Percentiles rank a stretch among this genome's conserved stretches.
Evolutionary conservation across 176 grass and related monocot genomes (phyloP).

Genomic region (Sorghum bicolor): Sorghum_bicolor_NCBIv3 NC_012870.2:69049501-69050000

Average conservation of each 20-base stretch:
- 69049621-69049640: slow-evolving; percentile 28
- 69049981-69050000: too few relatives aligned
- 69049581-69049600: neutral
- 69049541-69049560: neutral
- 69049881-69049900: neutral
- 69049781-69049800: neutral
- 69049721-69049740: slow-evolving; percentile 13
- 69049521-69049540: neutral
- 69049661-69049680: slow-evolving; percentile 14
- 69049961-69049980: neutral
- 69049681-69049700: neutral
- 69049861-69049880: neutral
- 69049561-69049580: neutral
- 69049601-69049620: neutral
- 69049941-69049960: neutral
- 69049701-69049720: neutral
- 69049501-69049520: slow-evolving; percentile 15
- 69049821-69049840: neutral
- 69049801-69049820: neutral
- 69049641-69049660: neutral
- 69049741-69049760: slow-evolving; percentile 12
- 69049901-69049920: neutral
- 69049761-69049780: neutral
- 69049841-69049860: neutral
- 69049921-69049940: neutral